Conservation (phyloP, 1,284 basidiomycete genomes). For the Earliella scabrosa region DNA sequence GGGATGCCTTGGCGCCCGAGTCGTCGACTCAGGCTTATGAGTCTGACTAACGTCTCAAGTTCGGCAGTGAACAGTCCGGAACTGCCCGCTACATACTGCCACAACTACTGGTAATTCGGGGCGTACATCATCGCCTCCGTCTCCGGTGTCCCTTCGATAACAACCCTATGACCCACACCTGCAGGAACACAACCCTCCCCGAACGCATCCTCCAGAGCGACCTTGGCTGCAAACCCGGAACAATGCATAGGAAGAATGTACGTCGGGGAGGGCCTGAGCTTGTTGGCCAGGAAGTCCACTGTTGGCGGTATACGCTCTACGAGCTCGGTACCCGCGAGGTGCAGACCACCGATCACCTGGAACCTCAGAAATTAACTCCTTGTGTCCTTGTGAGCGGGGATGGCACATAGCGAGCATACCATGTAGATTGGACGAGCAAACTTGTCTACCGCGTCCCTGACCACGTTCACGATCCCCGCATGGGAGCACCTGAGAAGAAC, state of each 20-base stretch:
- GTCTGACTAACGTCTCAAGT: too few species aligned
- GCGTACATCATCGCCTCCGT: slow-evolving; percentile 43
- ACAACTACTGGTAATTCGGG: slow-evolving; percentile 16
- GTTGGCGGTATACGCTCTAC: slow-evolving; percentile 68
- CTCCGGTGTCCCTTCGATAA: slow-evolving; percentile 48
- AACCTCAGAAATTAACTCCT: background rate
- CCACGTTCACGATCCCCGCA: slow-evolving; percentile 83
- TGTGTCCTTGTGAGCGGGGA: background rate
- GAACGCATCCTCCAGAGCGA: slow-evolving; percentile 67
- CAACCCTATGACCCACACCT: slow-evolving; percentile 71
- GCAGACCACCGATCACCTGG: slow-evolving; percentile 79
- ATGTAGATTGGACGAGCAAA: slow-evolving; percentile 78
- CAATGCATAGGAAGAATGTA: slow-evolving; percentile 87
- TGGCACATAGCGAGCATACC: slow-evolving; percentile 40
- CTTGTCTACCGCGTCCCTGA: slow-evolving; percentile 63
- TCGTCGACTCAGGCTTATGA: too few species aligned
- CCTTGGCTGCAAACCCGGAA: slow-evolving; percentile 73
- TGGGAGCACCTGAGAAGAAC: slow-evolving; percentile 66
- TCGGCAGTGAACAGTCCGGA: too few species aligned
- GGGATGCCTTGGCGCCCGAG: too few species aligned
- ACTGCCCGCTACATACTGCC: too few species aligned
- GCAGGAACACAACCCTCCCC: slow-evolving; percentile 78
- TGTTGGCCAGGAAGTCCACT: slow-evolving; percentile 66
- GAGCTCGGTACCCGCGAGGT: slow-evolving; percentile 72
- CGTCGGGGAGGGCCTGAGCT: slow-evolving; percentile 62